A percentile compares a stretch with the other conserved stretches of the same genome.
These are phyloP conservation scores for Suillus luteus DNA, from an alignment of 768 basidiomycete genomes.

Conservation along the genomic window DNA sequence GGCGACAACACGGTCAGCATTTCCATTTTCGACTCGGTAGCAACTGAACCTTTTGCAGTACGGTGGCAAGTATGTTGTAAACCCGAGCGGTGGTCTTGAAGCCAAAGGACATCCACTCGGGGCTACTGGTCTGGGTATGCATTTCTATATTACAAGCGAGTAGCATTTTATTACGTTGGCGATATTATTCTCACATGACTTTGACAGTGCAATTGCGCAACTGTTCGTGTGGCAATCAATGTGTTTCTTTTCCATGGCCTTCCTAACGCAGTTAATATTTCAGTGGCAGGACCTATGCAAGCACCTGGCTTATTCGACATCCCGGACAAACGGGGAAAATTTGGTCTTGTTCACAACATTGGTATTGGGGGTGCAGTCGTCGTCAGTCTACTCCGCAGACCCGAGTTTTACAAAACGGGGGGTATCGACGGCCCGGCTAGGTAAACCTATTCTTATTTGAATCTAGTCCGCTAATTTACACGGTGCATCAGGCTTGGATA, in stretches of 20 bases:
- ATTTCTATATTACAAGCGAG: conserved; percentile 82
- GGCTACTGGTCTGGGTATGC: conserved; percentile 83
- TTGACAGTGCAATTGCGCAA: conserved; percentile 70
- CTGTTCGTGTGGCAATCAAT: conserved; percentile 39
- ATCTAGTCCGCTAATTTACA: conserved; percentile 1
- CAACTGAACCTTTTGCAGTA: conserved; percentile 45
- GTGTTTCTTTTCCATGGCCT: conserved; percentile 15
- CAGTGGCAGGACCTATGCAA: conserved; percentile 87
- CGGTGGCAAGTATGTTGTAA: conserved; percentile 83
- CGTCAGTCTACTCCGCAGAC: conserved; percentile 72
- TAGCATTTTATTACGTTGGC: conserved; percentile 7
- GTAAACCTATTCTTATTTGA: conserved; percentile 31
- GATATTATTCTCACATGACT: conserved; percentile 9
- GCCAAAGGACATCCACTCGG: conserved; percentile 90
- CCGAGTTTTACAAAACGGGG: conserved; percentile 72
- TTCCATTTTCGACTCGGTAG: not conserved
- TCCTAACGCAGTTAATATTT: not conserved
- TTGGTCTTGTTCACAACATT: conserved; percentile 80
- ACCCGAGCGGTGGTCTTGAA: conserved; percentile 84
- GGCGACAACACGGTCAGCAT: conserved; percentile 74
- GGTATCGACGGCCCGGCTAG: conserved; percentile 68
- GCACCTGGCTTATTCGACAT: conserved; percentile 66
- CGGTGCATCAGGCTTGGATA: conserved; percentile 64
- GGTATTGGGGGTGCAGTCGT: conserved; percentile 83
- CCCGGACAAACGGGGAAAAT: conserved; percentile 70